Conservation (phyloP, 2,329 filamentous ascomycete genomes). For the Paraphaeosphaeria minitans region DNA sequence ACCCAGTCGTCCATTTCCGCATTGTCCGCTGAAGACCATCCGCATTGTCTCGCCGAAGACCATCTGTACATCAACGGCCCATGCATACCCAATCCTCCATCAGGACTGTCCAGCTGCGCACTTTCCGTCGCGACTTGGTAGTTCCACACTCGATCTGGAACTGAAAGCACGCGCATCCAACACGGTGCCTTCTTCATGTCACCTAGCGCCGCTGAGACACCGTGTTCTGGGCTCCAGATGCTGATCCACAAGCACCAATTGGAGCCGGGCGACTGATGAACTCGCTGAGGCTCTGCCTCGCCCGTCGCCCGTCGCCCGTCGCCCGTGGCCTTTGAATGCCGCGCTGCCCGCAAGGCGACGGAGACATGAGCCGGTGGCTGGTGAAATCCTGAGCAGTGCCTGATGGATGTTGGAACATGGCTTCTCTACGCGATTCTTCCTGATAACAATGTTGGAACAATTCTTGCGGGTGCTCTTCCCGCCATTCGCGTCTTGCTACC, state of each 20-base stretch:
- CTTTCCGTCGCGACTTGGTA: no score
- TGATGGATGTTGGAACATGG: slow-evolving; percentile 2
- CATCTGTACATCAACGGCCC: not conserved
- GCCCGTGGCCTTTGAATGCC: not conserved
- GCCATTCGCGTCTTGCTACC: slow-evolving; percentile 1
- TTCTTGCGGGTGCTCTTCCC: not conserved
- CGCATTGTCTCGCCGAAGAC: no score
- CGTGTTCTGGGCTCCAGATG: not conserved
- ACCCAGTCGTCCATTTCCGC: no score
- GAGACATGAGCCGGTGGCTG: not conserved
- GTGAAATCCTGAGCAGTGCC: not conserved
- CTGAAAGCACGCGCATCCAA: no score
- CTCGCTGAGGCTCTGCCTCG: slow-evolving; percentile 8
- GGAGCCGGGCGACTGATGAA: not conserved
- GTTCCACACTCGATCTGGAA: no score
- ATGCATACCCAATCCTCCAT: no score
- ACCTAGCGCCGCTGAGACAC: not conserved
- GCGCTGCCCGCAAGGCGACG: slow-evolving; percentile 1
- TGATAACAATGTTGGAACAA: no score
- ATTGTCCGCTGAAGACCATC: no score
- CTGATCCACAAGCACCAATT: not conserved
- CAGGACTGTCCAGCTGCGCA: no score
- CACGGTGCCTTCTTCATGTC: not conserved
- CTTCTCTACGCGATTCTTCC: slow-evolving; percentile 8
- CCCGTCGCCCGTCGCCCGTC: slow-evolving; percentile 12